These are phyloP conservation scores for Cutaneotrichosporon sp. DNA, from an alignment of 1,284 basidiomycete genomes.

Conservation along the genomic window DNA sequence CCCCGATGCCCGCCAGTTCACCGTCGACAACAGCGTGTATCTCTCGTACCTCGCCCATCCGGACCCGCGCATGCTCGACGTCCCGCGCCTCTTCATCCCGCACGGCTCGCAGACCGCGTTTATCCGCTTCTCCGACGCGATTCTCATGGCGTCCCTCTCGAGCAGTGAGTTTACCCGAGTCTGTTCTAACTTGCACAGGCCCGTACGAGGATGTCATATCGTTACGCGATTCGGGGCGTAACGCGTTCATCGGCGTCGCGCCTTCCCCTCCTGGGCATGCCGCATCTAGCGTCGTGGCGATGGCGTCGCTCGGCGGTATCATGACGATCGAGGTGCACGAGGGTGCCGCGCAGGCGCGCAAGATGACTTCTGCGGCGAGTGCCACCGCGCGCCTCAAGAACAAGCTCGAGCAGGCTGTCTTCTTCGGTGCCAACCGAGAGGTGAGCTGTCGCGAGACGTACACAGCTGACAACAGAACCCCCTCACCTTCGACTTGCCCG, in stretches of 20 bases:
- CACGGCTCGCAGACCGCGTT: conserved; percentile 45
- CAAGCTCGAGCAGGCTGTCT: conserved; percentile 59
- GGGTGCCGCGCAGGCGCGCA: conserved; percentile 16
- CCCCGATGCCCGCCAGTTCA: conserved; percentile 28
- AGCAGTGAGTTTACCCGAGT: conserved; percentile 12
- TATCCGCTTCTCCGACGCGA: conserved; percentile 49
- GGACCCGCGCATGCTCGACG: conserved; percentile 51
- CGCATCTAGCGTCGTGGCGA: conserved; percentile 36
- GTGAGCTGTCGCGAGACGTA: conserved; percentile 22
- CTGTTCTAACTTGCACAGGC: conserved; percentile 3
- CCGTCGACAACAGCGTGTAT: conserved; percentile 33
- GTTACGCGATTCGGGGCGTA: conserved; percentile 42
- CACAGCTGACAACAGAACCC: conserved; percentile 53
- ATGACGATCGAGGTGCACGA: conserved; percentile 43
- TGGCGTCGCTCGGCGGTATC: conserved; percentile 46
- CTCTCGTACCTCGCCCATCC: conserved; percentile 46
- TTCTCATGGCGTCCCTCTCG: conserved; percentile 48
- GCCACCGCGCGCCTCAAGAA: conserved; percentile 53
- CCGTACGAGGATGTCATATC: conserved; percentile 48
- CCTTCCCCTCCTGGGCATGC: conserved; percentile 6
- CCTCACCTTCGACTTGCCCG: conserved; percentile 56
- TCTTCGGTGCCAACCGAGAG: conserved; percentile 56
- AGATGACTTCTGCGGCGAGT: conserved; percentile 20
- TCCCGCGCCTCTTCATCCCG: conserved; percentile 46
- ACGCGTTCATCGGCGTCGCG: conserved; percentile 46